Evolutionary conservation across 2,329 filamentous ascomycete genomes (phyloP), one percentile per base, ranked within the genome.

Genomic region (Microascus cirrosus): DNA sequence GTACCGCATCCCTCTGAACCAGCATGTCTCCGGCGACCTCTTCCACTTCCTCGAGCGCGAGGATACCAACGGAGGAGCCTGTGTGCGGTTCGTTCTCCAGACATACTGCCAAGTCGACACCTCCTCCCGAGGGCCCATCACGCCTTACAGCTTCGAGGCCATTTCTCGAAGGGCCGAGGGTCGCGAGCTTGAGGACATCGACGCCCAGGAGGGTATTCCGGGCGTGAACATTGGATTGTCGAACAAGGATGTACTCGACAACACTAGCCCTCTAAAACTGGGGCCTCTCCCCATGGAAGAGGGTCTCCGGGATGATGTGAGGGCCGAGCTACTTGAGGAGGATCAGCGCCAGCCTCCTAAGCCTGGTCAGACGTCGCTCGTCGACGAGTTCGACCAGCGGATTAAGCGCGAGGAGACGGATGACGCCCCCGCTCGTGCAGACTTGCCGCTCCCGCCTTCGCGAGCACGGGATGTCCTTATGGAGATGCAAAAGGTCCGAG

Each of bases 1-100:
- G 69, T 99, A 97, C 69, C 84, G 90, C 13, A 79, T 99, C 39
- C 90, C 90, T 0, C 75, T 99, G n/a, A 96, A 92, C 65, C 86
- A 87, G 59, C 87, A 92, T 64, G 86, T 91, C 0, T 91, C 89
- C 59, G 86, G 85, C 59, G 89, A 89, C 60, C 80, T 97, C 10
- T 87, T 96, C 66, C 88, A 91, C 64, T 95, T 93, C 64, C 77
- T 99, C 0, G 92, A 97, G 69, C 84, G 85, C n/a, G 92, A 96
- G 62, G 82, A 86, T 15, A 87, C 89, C 55, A 83, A 87, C 56
- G 91, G 91, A 12, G 93, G 91, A 18, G 82, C 83, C 7, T 83
- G 93, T 15, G 83, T 97, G 62, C 83, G 87, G 42, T 83, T 85
- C 53, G 79, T 97, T 18, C 77, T 97, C 20, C 78, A 82, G 51